Conservation (phyloP, 75 land plant genomes). For the Pinus tabuliformis region DNA sequence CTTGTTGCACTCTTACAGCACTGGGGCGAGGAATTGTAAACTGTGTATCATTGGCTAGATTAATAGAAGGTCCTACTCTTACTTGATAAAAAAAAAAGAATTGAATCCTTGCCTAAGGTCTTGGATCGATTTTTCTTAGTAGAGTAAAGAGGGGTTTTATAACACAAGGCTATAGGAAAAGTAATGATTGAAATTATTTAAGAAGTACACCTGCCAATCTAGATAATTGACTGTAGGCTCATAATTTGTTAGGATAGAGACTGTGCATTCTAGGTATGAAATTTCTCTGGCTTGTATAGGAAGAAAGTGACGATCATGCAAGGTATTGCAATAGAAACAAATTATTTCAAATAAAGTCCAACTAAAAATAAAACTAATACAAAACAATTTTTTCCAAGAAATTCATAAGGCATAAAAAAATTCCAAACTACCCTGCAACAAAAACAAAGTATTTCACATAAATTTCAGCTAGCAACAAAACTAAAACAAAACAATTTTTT, state of each 20-base stretch:
- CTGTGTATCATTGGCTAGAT: no score
- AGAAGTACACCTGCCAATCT: slow-evolving; percentile 93
- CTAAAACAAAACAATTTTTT: no score
- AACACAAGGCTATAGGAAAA: not conserved
- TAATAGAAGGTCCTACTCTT: no score
- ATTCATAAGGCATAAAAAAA: no score
- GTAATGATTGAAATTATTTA: not conserved
- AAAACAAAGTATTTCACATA: no score
- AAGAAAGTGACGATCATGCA: slow-evolving; percentile 90
- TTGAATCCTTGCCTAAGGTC: not conserved
- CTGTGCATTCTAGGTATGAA: slow-evolving; percentile 93
- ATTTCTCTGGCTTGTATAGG: slow-evolving; percentile 98
- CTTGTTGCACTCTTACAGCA: no score
- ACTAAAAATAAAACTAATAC: no score
- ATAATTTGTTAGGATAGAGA: slow-evolving; percentile 87
- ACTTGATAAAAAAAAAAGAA: not conserved
- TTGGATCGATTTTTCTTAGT: not conserved
- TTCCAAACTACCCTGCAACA: no score
- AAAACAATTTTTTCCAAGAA: no score
- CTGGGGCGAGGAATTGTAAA: no score
- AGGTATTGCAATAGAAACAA: slow-evolving; percentile 62
- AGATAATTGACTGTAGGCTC: slow-evolving; percentile 84
- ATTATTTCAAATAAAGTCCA: no score
- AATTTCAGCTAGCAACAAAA: no score
- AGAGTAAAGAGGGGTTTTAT: not conserved